Percentiles rank a stretch among this genome's conserved stretches.
These are phyloP conservation scores for Chrysopogon serrulatus DNA, from an alignment of 176 grass and related monocot species.

Conservation along the genomic window DNA sequence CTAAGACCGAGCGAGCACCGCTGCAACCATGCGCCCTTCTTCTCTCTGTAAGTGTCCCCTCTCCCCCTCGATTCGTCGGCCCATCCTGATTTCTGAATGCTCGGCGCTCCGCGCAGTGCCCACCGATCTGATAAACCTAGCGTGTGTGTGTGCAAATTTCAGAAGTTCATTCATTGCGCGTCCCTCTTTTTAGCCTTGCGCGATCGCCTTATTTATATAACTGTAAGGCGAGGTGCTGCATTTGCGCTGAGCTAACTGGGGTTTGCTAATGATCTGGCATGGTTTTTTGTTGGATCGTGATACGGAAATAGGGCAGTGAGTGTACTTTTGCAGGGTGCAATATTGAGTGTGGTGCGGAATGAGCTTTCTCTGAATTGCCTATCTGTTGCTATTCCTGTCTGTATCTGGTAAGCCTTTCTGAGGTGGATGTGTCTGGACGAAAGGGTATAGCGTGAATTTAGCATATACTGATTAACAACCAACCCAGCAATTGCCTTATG, in stretches of 20 bases:
- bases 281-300: background rate
- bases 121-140: conserved; percentile 4
- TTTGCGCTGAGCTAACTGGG: background rate
- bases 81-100: background rate
- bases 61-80: background rate
- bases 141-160: background rate
- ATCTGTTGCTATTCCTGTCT: background rate
- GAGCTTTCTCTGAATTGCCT: background rate
- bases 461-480: no score
- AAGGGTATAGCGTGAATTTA: background rate
- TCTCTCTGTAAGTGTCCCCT: conserved; percentile 13
- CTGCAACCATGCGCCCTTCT: conserved; percentile 27
- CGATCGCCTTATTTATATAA: background rate
- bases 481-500: no score
- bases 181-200: background rate
- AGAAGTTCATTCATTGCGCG: background rate
- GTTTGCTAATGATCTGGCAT: background rate
- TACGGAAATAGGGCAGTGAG: background rate
- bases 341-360: background rate
- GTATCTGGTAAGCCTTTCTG: background rate
- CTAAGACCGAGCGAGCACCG: background rate
- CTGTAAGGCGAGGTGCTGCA: background rate
- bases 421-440: background rate
- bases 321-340: background rate
- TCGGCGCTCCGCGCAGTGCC: background rate